Base-by-base conservation (phyloP, 495 filamentous ascomycete species). In the Penicillium arizonense region DNA sequence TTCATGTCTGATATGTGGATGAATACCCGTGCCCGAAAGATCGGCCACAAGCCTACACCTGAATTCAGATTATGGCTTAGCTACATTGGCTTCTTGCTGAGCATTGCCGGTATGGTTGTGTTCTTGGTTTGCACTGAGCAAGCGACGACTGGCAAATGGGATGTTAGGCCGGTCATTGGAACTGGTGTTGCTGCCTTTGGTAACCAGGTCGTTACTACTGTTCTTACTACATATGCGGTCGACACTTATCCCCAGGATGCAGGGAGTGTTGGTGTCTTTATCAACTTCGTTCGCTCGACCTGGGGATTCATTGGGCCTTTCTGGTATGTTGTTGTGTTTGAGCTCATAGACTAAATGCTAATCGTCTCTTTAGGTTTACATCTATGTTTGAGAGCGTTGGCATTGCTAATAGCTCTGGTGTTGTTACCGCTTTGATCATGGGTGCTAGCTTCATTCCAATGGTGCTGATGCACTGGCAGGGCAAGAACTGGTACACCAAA, bases 271-370 rank as follows among this genome's bases (percentile, higher is more conserved):
- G 80, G 80, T 8, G 79, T 82, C 0, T 82, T 84, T 52, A 74
- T 83, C 37, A 82, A 73, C 24, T 75, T 83, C 53, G 69, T 83
- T n/a, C 59, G 80, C 4, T 74, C 74, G n/a, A 76, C 68, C 5
- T 82, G 79, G 79, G 79, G 80, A 3, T 84, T 84, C 43, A 80
- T 84, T 61, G 80, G 80, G 8, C 77, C 77, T 12, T 83, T 83
- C 52, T 83, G 78, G 77, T 79, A 64, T 40, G 66, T 61, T 38
- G 36, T 37, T 28, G n/a, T 45, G 39, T 24, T 12, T 24, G 8
- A 24, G 4, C 0, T 24, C 36, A 28, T 5, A 14, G 24, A 37
- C 37, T 28, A 10, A 28, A 41, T 18, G 43, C 41, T 57, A 42
- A 54, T 46, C 5, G 1, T 32, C 11, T 8, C 13, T 11, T 21